These are phyloP conservation scores for Calonectria naviculata DNA, from an alignment of 2,329 filamentous ascomycete genomes.

Conservation along the genomic window DNA sequence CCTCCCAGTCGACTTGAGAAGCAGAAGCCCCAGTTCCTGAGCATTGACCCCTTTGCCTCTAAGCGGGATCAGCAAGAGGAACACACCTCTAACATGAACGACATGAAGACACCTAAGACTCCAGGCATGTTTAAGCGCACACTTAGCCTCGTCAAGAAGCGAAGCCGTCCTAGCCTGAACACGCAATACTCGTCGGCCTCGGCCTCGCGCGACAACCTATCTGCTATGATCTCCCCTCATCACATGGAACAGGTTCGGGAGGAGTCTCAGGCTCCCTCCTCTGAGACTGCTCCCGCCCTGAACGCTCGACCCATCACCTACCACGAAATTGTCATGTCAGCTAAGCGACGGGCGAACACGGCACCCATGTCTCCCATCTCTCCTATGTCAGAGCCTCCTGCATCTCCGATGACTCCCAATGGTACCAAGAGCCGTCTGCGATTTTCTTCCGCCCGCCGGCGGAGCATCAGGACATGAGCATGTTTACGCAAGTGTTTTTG, in stretches of 20 bases:
- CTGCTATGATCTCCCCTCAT: constrained; percentile 34
- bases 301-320: constrained; percentile 53
- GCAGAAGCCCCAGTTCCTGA: constrained; percentile 60
- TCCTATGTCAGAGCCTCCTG: constrained; percentile 38
- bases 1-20: constrained; percentile 47
- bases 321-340: constrained; percentile 57
- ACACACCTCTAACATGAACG: constrained; percentile 26
- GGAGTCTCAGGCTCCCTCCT: constrained; percentile 29
- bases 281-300: constrained; percentile 19
- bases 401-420: constrained; percentile 40
- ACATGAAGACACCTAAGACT: constrained; percentile 45
- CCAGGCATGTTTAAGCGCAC: constrained; percentile 64
- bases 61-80: constrained; percentile 43
- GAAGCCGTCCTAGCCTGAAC: constrained; percentile 62
- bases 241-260: constrained; percentile 50
- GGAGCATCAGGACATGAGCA: constrained; percentile 51
- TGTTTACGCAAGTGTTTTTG: constrained; percentile 21
- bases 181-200: constrained; percentile 46
- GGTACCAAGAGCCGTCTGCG: constrained; percentile 38
- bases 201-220: constrained; percentile 49
- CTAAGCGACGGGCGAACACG: constrained; percentile 52
- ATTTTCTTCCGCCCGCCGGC: constrained; percentile 45
- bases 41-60: constrained; percentile 64
- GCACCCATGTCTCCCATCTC: constrained; percentile 42
- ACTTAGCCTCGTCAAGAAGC: constrained; percentile 65